Evolutionary conservation across 2,329 filamentous ascomycete genomes (phyloP).

Genomic region (Paracoccidioides lutzii): DNA sequence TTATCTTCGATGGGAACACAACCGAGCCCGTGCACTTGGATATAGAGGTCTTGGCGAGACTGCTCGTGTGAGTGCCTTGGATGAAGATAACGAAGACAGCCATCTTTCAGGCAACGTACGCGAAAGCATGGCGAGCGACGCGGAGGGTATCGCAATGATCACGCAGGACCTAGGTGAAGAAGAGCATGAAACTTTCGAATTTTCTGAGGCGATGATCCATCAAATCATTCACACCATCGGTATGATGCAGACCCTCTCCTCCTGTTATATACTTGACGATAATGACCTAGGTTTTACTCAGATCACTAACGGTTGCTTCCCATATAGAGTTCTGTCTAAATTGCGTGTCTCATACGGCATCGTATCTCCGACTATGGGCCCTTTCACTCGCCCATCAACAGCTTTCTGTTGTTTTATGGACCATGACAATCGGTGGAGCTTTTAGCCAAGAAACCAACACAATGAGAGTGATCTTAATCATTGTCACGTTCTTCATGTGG

Average conservation of each 20-base stretch:
- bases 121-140: conserved; percentile 59
- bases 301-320: conserved; percentile 14
- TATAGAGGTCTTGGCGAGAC: conserved; percentile 90
- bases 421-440: conserved; percentile 77
- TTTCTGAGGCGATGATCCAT: conserved; percentile 95
- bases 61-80: conserved; percentile 74
- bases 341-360: conserved; percentile 96
- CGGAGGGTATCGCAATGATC: conserved; percentile 76
- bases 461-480: conserved; percentile 64
- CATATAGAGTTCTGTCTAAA: conserved; percentile 86
- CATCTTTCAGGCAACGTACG: conserved; percentile 44
- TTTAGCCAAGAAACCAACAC: conserved; percentile 51
- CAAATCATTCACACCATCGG: conserved; percentile 97
- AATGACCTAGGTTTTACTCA: background rate
- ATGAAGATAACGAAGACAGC: conserved; percentile 64
- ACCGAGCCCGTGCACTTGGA: conserved; percentile 70
- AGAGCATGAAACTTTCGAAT: conserved; percentile 94
- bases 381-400: conserved; percentile 95
- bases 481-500: conserved; percentile 77
- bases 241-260: conserved; percentile 43
- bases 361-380: conserved; percentile 96
- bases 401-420: conserved; percentile 89
- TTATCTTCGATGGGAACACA: conserved; percentile 88
- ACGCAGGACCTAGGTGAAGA: conserved; percentile 67
- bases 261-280: background rate